Evolutionary conservation across 1,284 basidiomycete species (phyloP).

Genomic region (Cryptococcus jaspeensis): DNA sequence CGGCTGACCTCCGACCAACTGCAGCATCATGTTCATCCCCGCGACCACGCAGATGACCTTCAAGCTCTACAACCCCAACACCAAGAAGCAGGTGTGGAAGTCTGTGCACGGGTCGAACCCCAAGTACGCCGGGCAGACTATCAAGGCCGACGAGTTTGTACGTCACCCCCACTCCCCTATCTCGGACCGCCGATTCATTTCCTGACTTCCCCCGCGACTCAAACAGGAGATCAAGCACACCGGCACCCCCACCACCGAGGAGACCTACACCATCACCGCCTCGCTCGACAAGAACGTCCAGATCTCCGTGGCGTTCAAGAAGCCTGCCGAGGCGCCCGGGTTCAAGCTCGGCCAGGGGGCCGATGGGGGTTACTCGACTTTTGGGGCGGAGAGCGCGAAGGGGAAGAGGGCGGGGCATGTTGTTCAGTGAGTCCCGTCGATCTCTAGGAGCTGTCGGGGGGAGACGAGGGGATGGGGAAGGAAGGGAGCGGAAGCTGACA

Average conservation of each 20-base stretch:
- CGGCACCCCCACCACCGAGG: constrained; percentile 60
- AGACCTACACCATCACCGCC: constrained; percentile 75
- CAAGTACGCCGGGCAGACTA: constrained; percentile 74
- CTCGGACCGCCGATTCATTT: not conserved
- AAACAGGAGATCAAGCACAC: constrained; percentile 65
- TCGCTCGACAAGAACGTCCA: constrained; percentile 79
- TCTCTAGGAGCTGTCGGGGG: not conserved
- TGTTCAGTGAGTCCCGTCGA: constrained; percentile 60
- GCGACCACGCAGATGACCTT: constrained; percentile 94
- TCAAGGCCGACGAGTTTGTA: constrained; percentile 86
- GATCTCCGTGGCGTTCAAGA: constrained; percentile 70
- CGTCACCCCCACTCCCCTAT: constrained; percentile 10
- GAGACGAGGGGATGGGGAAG: not conserved
- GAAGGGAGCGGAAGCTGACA: not conserved
- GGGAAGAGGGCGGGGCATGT: constrained; percentile 77
- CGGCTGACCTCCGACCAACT: not conserved
- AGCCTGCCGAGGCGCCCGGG: constrained; percentile 70
- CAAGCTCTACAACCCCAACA: constrained; percentile 82
- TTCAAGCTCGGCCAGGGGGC: constrained; percentile 90
- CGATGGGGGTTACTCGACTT: constrained; percentile 86
- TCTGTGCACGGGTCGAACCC: constrained; percentile 87
- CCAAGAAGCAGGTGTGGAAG: constrained; percentile 78
- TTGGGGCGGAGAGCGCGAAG: constrained; percentile 64
- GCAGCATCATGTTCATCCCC: constrained; percentile 49
- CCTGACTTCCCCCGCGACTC: not conserved